A percentile compares a stretch with the other conserved stretches of the same genome.
These are phyloP conservation scores for Monosporascus sp. DNA, from an alignment of 2,329 filamentous ascomycete genomes.

Conservation along the genomic window DNA sequence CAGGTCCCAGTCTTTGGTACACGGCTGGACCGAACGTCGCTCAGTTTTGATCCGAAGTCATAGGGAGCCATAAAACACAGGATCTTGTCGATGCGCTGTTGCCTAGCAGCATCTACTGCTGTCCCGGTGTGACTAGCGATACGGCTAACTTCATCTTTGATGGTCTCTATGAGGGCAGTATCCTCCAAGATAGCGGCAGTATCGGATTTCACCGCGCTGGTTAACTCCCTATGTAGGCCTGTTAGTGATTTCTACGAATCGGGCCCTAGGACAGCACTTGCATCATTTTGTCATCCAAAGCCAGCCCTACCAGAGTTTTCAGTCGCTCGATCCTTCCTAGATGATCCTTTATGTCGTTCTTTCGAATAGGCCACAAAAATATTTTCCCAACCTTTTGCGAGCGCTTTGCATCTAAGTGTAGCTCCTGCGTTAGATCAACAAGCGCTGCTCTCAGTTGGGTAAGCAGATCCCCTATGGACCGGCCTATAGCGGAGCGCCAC, in stretches of 20 bases:
- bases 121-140: not conserved
- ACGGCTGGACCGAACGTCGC: not conserved
- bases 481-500: not conserved
- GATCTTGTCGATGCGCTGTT: not conserved
- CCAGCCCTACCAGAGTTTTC: not conserved
- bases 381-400: not conserved
- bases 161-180: too few species aligned
- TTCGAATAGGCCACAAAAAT: not conserved
- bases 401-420: not conserved
- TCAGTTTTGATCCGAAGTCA: not conserved
- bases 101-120: not conserved
- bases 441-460: not conserved
- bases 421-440: not conserved
- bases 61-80: not conserved
- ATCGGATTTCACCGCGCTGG: not conserved
- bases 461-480: not conserved
- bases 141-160: too few species aligned
- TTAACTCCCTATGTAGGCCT: not conserved
- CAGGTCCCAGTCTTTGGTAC: not conserved
- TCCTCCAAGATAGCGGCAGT: not conserved
- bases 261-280: not conserved
- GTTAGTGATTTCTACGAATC: not conserved
- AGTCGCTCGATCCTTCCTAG: not conserved
- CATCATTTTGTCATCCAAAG: not conserved
- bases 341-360: not conserved